Evolutionary conservation across 192 early-diverging fungal genomes (phyloP).

Genomic region (Backusella luteola): DNA sequence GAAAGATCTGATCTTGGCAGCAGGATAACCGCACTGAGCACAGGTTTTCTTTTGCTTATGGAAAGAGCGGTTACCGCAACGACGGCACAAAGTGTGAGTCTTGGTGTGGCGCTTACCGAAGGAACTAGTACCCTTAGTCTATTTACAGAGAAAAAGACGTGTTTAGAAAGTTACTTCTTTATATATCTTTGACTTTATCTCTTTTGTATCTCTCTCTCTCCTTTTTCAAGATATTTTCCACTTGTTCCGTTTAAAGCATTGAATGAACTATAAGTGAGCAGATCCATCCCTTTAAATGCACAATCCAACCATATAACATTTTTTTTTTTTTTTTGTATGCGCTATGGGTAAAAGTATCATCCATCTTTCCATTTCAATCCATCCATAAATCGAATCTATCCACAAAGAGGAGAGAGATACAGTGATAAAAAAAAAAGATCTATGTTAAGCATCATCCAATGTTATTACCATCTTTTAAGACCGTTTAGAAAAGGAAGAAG

Average conservation of each 20-base stretch:
- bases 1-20: constrained; percentile 96
- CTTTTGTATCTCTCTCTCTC: background rate
- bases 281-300: background rate
- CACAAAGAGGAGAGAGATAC: background rate
- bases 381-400: background rate
- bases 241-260: background rate
- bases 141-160: constrained; percentile 32
- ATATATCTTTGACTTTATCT: background rate
- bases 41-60: constrained; percentile 99
- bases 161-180: background rate
- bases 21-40: constrained; percentile 97
- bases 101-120: constrained; percentile 99
- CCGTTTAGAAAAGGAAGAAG: constrained; percentile 20
- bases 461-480: constrained; percentile 19
- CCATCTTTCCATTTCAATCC: background rate
- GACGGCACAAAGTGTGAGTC: constrained; percentile 97
- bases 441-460: background rate
- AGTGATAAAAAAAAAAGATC: background rate
- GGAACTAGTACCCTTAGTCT: constrained; percentile 98
- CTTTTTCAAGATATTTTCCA: background rate
- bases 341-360: background rate
- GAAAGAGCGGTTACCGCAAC: constrained; percentile 96
- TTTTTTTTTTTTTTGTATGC: background rate
- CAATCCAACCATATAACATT: background rate
- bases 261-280: background rate